phyloP scores from a whole-genome alignment of 257 asterid species.

The Primulina eburnea region DNA sequence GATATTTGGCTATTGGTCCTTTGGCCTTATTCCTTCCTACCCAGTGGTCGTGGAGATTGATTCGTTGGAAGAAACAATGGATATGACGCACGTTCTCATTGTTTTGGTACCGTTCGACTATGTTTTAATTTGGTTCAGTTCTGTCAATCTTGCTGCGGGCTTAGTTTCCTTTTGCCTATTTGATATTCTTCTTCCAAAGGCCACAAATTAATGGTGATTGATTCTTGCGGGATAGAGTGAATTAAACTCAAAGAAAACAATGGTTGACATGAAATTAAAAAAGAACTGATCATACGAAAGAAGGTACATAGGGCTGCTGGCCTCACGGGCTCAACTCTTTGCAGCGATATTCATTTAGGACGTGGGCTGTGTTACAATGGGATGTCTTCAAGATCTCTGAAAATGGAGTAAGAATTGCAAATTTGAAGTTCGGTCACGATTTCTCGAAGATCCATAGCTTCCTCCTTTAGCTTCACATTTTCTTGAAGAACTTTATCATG shows the following conservation, averaged over 20 bases:
- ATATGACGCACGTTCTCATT: too few species aligned
- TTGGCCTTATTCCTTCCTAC: too few species aligned
- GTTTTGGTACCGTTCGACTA: too few species aligned
- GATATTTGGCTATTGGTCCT: too few species aligned
- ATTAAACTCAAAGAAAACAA: constrained; percentile 25
- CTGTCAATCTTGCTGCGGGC: too few species aligned
- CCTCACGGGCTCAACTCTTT: constrained; percentile 7
- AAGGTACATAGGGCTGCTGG: constrained; percentile 7
- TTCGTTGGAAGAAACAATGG: too few species aligned
- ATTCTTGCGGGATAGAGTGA: constrained; percentile 16
- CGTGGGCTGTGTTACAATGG: constrained; percentile 65
- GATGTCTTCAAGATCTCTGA: constrained; percentile 54
- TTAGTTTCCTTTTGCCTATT: too few species aligned
- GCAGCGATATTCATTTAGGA: constrained; percentile 40
- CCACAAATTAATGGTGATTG: too few species aligned
- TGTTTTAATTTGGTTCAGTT: too few species aligned
- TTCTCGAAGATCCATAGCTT: constrained; percentile 62
- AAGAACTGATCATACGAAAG: constrained; percentile 31
- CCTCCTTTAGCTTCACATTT: constrained; percentile 61
- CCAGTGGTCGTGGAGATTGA: too few species aligned
- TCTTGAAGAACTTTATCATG: constrained; percentile 59
- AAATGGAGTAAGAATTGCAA: constrained; percentile 41
- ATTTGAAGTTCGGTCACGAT: constrained; percentile 54
- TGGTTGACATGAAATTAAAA: constrained; percentile 33
- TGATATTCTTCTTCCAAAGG: too few species aligned